Evolutionary conservation across 139 green algal species (phyloP), one percentile per base, ranked within the genome.

Genomic region (Eudorina sp.): DNA sequence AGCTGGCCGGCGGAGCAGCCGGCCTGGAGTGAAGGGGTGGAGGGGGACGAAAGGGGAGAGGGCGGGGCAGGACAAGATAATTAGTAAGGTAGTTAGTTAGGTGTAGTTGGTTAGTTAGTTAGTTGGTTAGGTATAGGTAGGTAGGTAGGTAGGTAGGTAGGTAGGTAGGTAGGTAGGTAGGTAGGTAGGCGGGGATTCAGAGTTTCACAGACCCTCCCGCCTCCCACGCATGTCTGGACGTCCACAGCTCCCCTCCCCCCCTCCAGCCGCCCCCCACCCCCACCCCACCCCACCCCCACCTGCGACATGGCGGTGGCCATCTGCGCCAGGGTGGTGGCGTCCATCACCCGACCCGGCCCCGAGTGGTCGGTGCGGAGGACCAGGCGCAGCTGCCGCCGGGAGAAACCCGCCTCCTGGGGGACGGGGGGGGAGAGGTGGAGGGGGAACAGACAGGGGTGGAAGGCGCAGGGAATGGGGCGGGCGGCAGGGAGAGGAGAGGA

Each of bases 241-340:
- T n/a, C n/a, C n/a, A n/a, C n/a, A n/a, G n/a, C n/a, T n/a, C n/a
- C n/a, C n/a, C n/a, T n/a, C n/a, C n/a, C n/a, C n/a, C n/a, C n/a
- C n/a, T n/a, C n/a, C n/a, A n/a, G n/a, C n/a, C n/a, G n/a, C n/a
- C n/a, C n/a, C n/a, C n/a, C n/a, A n/a, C n/a, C n/a, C n/a, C n/a
- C n/a, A n/a, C n/a, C n/a, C 4, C 5, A 27, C 25, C n/a, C 34
- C 27, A 19, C 51, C 18, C 76, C 48, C 53, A 84, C 77, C 78
- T 85, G 78, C 27, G 55, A 43, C 38, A 85, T 29, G 4, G 55
- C 55, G 0, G 78, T 21, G 31, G 78, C 78, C 78, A 85, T 85
- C 78, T 85, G 78, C 14, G 78, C 78, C 55, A 85, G 55, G 3
- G 38, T 75, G 40, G 78, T 74, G 38, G 55, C 23, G 58, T 85